A percentile compares a stretch with the other conserved stretches of the same genome.
Evolutionary conservation across 495 filamentous ascomycete genomes (phyloP).

Genomic region (Acidiella bohemica): DNA sequence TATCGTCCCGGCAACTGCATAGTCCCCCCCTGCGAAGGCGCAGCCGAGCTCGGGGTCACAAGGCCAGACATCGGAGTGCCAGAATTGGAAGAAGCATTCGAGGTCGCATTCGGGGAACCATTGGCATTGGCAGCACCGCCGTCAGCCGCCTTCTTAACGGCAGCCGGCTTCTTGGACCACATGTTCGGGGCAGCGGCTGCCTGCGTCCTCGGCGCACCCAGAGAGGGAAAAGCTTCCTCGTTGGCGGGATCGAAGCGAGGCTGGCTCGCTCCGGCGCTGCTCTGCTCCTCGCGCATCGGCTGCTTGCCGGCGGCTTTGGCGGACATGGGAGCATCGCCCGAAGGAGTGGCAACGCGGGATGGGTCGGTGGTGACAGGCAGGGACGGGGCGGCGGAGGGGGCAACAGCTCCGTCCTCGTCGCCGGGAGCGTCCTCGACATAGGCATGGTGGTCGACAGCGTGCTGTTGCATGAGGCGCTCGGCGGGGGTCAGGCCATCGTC

Average conservation of each 20-base stretch:
- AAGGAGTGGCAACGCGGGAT: no score
- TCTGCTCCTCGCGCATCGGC: constrained; percentile 32
- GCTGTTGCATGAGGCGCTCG: constrained; percentile 64
- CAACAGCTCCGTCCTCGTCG: constrained; percentile 37
- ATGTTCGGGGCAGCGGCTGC: constrained; percentile 43
- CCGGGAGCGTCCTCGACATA: constrained; percentile 66
- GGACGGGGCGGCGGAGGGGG: constrained; percentile 31
- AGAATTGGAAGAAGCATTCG: constrained; percentile 34
- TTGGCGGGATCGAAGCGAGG: constrained; percentile 62
- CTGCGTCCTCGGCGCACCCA: constrained; percentile 57
- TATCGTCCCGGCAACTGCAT: constrained; percentile 22
- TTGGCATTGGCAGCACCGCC: no score
- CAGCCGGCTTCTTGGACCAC: constrained; percentile 51
- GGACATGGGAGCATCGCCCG: constrained; percentile 32
- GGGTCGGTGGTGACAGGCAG: constrained; percentile 24
- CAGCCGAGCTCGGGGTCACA: constrained; percentile 40
- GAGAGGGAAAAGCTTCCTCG: constrained; percentile 77
- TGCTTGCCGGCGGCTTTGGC: constrained; percentile 52
- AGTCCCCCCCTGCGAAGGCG: constrained; percentile 21
- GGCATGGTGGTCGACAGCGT: constrained; percentile 46
- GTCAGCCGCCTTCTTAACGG: constrained; percentile 43
- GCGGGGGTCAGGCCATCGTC: constrained; percentile 38
- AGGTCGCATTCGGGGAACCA: constrained; percentile 27
- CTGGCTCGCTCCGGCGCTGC: constrained; percentile 22
- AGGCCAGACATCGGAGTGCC: constrained; percentile 46